Percentiles rank a stretch among this genome's conserved stretches.
These are phyloP conservation scores for Lactarius sp. DNA, from an alignment of 768 basidiomycete species.

Conservation along the genomic window DNA sequence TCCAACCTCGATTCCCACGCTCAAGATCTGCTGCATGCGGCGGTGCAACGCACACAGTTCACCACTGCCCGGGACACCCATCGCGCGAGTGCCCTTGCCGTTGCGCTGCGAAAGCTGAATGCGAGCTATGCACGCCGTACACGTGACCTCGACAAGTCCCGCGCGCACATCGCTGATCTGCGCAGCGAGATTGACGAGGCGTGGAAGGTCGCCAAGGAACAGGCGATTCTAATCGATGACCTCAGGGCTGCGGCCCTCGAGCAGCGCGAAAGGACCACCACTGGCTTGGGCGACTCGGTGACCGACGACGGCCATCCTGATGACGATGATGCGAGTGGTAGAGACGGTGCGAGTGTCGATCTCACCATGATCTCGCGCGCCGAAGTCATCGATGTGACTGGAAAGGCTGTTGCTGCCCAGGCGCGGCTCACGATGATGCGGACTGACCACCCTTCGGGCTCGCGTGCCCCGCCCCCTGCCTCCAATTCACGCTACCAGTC, in stretches of 20 bases:
- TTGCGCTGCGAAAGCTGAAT: slow-evolving; percentile 78
- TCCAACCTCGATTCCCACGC: slow-evolving; percentile 18
- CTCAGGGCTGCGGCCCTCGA: slow-evolving; percentile 37
- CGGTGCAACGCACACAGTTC: slow-evolving; percentile 64
- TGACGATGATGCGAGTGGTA: slow-evolving; percentile 19
- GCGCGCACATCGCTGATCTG: slow-evolving; percentile 47
- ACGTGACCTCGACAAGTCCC: slow-evolving; percentile 47
- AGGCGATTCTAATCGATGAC: slow-evolving; percentile 69
- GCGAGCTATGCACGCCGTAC: slow-evolving; percentile 64
- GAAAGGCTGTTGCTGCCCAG: slow-evolving; percentile 19
- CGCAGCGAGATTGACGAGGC: slow-evolving; percentile 74
- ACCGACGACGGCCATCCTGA: slow-evolving; percentile 22
- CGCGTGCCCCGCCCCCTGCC: slow-evolving; percentile 1
- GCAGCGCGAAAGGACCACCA: neutral
- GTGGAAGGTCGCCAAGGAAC: slow-evolving; percentile 70
- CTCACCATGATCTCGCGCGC: slow-evolving; percentile 22
- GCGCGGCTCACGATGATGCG: slow-evolving; percentile 20
- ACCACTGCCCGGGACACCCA: slow-evolving; percentile 56
- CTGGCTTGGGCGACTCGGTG: slow-evolving; percentile 19
- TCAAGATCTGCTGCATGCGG: slow-evolving; percentile 50
- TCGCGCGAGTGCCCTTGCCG: slow-evolving; percentile 68
- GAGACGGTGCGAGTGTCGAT: slow-evolving; percentile 13
- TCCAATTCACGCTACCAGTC: neutral
- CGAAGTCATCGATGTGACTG: slow-evolving; percentile 21
- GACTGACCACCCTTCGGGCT: neutral